phyloP scores from a whole-genome alignment of 805 yeast genomes.

The Blastobotrys terrestris region DNA sequence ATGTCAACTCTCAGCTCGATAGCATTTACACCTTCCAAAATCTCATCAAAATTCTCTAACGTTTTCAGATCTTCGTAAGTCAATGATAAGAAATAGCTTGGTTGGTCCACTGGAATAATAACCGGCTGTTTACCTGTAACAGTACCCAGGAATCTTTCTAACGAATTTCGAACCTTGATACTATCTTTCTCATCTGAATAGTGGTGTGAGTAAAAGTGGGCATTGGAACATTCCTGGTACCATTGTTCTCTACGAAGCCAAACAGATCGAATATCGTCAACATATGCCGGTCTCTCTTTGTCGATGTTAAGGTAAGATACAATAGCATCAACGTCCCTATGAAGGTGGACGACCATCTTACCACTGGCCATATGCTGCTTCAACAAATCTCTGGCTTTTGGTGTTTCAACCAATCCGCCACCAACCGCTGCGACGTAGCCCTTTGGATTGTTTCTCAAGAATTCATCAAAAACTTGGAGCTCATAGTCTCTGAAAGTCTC shows the following conservation, averaged over 20 bases:
- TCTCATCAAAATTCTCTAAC: slow-evolving; percentile 42
- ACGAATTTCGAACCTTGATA: slow-evolving; percentile 49
- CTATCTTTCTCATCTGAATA: slow-evolving; percentile 53
- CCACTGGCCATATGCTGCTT: slow-evolving; percentile 48
- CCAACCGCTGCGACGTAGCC: slow-evolving; percentile 85
- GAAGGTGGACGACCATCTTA: slow-evolving; percentile 85
- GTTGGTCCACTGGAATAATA: slow-evolving; percentile 31
- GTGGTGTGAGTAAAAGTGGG: slow-evolving; percentile 69
- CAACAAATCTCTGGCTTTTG: slow-evolving; percentile 58
- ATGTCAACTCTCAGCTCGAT: slow-evolving; percentile 80
- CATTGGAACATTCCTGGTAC: slow-evolving; percentile 77
- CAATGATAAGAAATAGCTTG: slow-evolving; percentile 65
- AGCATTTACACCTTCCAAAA: slow-evolving; percentile 68
- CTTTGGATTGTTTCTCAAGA: slow-evolving; percentile 36
- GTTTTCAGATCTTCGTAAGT: slow-evolving; percentile 57
- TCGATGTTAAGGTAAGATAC: slow-evolving; percentile 69
- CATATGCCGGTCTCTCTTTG: slow-evolving; percentile 81
- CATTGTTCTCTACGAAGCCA: slow-evolving; percentile 77
- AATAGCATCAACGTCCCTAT: slow-evolving; percentile 78
- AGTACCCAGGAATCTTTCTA: slow-evolving; percentile 50
- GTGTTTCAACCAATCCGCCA: slow-evolving; percentile 88
- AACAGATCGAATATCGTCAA: slow-evolving; percentile 71
- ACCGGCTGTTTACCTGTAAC: slow-evolving; percentile 52
- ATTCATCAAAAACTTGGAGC: slow-evolving; percentile 46
- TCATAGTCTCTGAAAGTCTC: slow-evolving; percentile 75